Evolutionary conservation across 495 filamentous ascomycete species (phyloP).

Genomic region (Oleoguttula mirabilis): DNA sequence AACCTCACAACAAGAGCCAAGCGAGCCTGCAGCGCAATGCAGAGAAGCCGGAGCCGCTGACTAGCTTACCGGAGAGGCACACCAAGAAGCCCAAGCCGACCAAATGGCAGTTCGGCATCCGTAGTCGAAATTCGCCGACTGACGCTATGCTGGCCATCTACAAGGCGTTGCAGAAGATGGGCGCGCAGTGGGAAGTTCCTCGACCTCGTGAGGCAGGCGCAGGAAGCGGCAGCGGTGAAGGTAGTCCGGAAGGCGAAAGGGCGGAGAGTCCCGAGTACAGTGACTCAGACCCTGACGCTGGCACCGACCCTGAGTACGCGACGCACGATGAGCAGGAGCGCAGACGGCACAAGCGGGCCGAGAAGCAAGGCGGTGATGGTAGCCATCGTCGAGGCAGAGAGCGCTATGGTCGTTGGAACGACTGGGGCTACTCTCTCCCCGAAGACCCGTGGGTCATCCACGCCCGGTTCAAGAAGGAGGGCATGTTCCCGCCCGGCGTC

Average conservation of each 20-base stretch:
- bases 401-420: conserved; percentile 26
- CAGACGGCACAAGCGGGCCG: not conserved
- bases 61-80: conserved; percentile 23
- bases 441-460: conserved; percentile 94
- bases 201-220: conserved; percentile 24
- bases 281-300: conserved; percentile 21
- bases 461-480: conserved; percentile 71
- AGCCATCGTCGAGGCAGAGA: conserved; percentile 10
- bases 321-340: conserved; percentile 14
- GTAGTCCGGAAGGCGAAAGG: conserved; percentile 15
- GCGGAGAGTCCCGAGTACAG: conserved; percentile 21
- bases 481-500: conserved; percentile 46
- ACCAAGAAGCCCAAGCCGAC: conserved; percentile 48
- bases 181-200: conserved; percentile 68
- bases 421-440: conserved; percentile 60
- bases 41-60: conserved; percentile 53
- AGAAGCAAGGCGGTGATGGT: not conserved
- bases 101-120: conserved; percentile 96
- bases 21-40: conserved; percentile 47
- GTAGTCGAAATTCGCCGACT: conserved; percentile 80
- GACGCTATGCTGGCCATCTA: conserved; percentile 92
- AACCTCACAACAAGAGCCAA: conserved; percentile 57
- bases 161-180: conserved; percentile 74
- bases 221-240: conserved; percentile 20
- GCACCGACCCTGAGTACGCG: conserved; percentile 20